Percentiles rank a stretch among this genome's conserved stretches.
Conservation (phyloP, 495 filamentous ascomycete species). For the Penicillium crystallinum region DNA sequence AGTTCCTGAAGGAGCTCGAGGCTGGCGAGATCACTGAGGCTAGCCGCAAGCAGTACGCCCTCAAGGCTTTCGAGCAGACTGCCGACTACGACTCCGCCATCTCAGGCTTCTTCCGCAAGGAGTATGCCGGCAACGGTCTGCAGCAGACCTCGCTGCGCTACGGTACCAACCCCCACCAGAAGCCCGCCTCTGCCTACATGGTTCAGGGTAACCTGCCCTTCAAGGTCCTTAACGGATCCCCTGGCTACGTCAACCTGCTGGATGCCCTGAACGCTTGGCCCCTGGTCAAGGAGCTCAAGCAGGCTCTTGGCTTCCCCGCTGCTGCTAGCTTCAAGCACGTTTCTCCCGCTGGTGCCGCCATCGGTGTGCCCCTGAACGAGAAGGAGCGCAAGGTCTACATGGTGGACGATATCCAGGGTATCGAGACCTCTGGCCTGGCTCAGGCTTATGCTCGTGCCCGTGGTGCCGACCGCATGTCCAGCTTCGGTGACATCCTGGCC, state of each 20-base stretch:
- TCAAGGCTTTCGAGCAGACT: slow-evolving; percentile 98
- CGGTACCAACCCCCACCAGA: slow-evolving; percentile 96
- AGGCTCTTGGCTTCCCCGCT: slow-evolving; percentile 79
- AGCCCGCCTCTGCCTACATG: slow-evolving; percentile 80
- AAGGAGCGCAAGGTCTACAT: slow-evolving; percentile 96
- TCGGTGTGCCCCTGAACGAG: slow-evolving; percentile 77
- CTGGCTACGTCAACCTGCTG: slow-evolving; percentile 94
- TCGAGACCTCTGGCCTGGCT: slow-evolving; percentile 78
- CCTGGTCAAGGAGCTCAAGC: slow-evolving; percentile 92
- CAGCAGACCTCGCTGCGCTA: slow-evolving; percentile 87
- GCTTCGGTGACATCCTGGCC: slow-evolving; percentile 94
- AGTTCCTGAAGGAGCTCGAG: slow-evolving; percentile 86
- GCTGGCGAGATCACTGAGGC: slow-evolving; percentile 77
- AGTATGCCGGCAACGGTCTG: slow-evolving; percentile 79
- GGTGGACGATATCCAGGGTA: slow-evolving; percentile 87
- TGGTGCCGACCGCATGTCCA: slow-evolving; percentile 94
- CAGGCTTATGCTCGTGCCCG: slow-evolving; percentile 93
- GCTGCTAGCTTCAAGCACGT: slow-evolving; percentile 99
- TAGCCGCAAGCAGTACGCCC: slow-evolving; percentile 78
- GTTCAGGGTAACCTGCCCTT: slow-evolving; percentile 75
- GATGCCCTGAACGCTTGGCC: slow-evolving; percentile 97
- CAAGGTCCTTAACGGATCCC: slow-evolving; percentile 88
- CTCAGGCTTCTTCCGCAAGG: slow-evolving; percentile 93
- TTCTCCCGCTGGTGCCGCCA: slow-evolving; percentile 91
- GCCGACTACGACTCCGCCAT: slow-evolving; percentile 94